Percentiles rank a stretch among this genome's conserved stretches.
Evolutionary conservation across 805 yeast species (phyloP).

Genomic region (Candida lessepsii): DNA sequence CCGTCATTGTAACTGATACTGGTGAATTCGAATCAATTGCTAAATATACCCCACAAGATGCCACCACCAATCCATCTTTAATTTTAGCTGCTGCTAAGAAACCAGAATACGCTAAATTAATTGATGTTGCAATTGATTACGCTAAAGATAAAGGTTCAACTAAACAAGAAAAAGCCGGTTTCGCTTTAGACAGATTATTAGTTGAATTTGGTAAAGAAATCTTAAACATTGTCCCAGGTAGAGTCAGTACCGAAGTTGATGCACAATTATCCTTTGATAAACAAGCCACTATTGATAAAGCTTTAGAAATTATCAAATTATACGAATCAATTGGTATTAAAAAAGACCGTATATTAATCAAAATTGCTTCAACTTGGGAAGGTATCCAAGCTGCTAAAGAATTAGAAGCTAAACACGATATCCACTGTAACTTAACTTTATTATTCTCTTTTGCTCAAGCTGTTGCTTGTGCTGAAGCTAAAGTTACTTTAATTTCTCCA

Average conservation of each 20-base stretch:
- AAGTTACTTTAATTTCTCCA: constrained; percentile 94
- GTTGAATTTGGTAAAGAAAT: constrained; percentile 97
- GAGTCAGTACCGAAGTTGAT: constrained; percentile 98
- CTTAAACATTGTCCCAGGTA: constrained; percentile 93
- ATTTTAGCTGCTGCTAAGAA: constrained; percentile 94
- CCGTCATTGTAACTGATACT: constrained; percentile 96
- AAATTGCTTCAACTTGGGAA: constrained; percentile 98
- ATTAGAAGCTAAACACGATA: constrained; percentile 83
- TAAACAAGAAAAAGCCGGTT: constrained; percentile 66
- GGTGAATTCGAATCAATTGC: constrained; percentile 99
- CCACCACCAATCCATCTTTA: constrained; percentile 98
- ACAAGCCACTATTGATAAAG: constrained; percentile 91
- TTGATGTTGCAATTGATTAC: constrained; percentile 86
- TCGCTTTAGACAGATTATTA: constrained; percentile 87
- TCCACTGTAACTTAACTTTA: constrained; percentile 93
- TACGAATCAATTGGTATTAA: constrained; percentile 82
- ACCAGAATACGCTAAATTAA: constrained; percentile 81
- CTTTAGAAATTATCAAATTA: constrained; percentile 81
- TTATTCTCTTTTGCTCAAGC: constrained; percentile 96
- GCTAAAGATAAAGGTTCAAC: constrained; percentile 58
- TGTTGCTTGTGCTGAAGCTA: constrained; percentile 98
- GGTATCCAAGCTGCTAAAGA: constrained; percentile 99
- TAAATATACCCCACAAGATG: constrained; percentile 97
- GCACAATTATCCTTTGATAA: constrained; percentile 97
- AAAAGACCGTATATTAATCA: constrained; percentile 90